phyloP scores from a whole-genome alignment of 306 rosid species.

The Casuarina equisetifolia region DNA sequence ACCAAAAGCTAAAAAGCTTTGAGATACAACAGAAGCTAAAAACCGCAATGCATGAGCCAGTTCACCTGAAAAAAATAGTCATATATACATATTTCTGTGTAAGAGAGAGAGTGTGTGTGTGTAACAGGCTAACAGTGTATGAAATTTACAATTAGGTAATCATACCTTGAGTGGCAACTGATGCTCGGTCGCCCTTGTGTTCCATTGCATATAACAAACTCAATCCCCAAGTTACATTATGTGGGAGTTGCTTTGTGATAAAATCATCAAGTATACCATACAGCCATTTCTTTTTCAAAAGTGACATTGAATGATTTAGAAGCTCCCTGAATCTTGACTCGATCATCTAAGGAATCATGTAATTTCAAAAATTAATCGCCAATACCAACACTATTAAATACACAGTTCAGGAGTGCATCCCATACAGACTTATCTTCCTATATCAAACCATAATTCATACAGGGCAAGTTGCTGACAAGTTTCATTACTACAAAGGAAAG shows the following conservation, averaged over 20 bases:
- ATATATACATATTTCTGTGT: constrained; percentile 14
- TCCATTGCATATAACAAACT: constrained; percentile 93
- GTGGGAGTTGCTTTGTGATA: constrained; percentile 95
- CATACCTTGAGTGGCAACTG: constrained; percentile 78
- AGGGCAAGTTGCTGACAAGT: neutral
- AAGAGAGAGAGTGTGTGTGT: constrained; percentile 19
- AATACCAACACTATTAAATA: neutral
- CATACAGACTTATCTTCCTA: neutral
- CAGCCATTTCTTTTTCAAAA: constrained; percentile 85
- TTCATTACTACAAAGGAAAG: neutral
- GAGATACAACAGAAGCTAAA: constrained; percentile 97
- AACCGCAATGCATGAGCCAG: constrained; percentile 97
- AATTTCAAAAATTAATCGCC: constrained; percentile 16
- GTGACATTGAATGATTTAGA: constrained; percentile 66
- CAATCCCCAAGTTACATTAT: constrained; percentile 97
- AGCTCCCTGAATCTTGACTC: constrained; percentile 88
- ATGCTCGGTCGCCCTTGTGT: constrained; percentile 87
- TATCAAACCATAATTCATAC: neutral
- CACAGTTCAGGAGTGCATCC: neutral
- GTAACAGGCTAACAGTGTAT: constrained; percentile 11
- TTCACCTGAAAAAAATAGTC: constrained; percentile 59
- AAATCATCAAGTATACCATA: constrained; percentile 92
- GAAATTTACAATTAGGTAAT: constrained; percentile 18
- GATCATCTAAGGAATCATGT: constrained; percentile 68
- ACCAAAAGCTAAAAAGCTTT: constrained; percentile 98